Evolutionary conservation across 202 grass and related monocot species (phyloP), one percentile per base, ranked within the genome.

Genomic region (Alloteropsis angusta): DNA sequence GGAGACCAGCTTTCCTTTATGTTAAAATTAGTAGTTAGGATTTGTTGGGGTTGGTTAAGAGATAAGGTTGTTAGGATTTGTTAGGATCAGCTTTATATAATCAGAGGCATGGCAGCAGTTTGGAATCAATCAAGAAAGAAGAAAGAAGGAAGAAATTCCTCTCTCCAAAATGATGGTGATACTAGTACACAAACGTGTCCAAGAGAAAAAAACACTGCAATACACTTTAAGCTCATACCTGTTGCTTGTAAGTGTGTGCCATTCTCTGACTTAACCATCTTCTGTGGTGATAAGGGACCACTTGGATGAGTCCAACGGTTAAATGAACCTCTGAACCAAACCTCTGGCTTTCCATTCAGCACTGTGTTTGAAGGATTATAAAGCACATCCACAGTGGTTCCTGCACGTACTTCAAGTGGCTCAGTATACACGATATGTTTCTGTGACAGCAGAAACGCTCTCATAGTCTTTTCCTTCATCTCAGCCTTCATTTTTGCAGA

Each of bases 381-480:
- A 14, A 98, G 81, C 59, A 98, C 85, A 21, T 87, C 83, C 19
- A 94, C 91, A 10, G 75, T 83, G 43, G 71, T 85, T 83, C 95
- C 91, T 75, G 91, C 91, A 48, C 60, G 77, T 63, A 98, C 78
- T 84, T 92, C 95, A 41, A 98, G 82, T 74, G 95, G 95, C 42
- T 98, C 95, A 1, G 95, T 92, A 52, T 94, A 98, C 39, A 98
- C 91, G 2, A 94, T 90, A 79, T 94, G 95, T 76, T 94, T 97
- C 54, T 97, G 95, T 23, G 91, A 98, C 48, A 98, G 74, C 72
- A 98, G 71, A 83, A 98, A 98, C 3, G n/a, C 52, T 81, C 85
- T 92, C 87, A 98, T 90, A 25, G 95, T 89, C 50, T 83, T 91
- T 69, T 95, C 85, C 74, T 98, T 98, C 78, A 81, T 91, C 65